Base-by-base conservation (phyloP, 1,139 yeast species). In the Hyphopichia pseudoburtonii region DNA sequence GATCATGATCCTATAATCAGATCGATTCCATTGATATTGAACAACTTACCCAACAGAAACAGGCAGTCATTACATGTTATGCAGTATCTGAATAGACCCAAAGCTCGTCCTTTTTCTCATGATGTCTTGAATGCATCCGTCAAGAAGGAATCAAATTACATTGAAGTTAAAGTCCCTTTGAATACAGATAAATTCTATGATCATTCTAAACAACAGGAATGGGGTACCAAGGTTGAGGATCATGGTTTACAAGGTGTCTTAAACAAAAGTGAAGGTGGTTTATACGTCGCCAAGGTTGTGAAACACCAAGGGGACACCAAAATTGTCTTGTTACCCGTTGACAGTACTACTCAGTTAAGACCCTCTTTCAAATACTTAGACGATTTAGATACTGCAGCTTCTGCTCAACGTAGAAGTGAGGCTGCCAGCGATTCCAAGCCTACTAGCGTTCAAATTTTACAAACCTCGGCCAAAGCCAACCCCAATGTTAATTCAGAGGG, bases 301-400 rank as follows among this genome's bases (percentile, higher is more conserved):
- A 44, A 52, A 49, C 10, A 7, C 7, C 9, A 21, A 3, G 57
- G 50, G 11, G 46, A 47, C 5, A 36, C 32, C 12, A 79, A 75
- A 47, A 56, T 89, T 12, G 81, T 86, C 34, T 59, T 90, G 43
- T 62, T 79, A 1, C 88, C 94, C 0, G 69, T 89, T 2, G 76
- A 78, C 34, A 73, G 81, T 17, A 78, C 86, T 0, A 79, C 85
- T 0, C 97, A 90, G 59, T 59, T 92, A 45, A 73, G 96, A 51
- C 94, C 97, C 2, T 76, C 78, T 44, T 88, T 92, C 64, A 76
- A 74, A 46, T 86, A 89, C 55, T 78, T 89, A 36, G 95, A 86
- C 53, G 77, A 69, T 30, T 36, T 64, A 27, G 77, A 71, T 38
- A 50, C 50, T 12, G 44, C 49, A 28, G 57, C 52, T 34, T 54